A percentile compares a stretch with the other conserved stretches of the same genome.
These are phyloP conservation scores for Leccinum pachyderme DNA, from an alignment of 1,284 basidiomycete species.

Conservation along the genomic window DNA sequence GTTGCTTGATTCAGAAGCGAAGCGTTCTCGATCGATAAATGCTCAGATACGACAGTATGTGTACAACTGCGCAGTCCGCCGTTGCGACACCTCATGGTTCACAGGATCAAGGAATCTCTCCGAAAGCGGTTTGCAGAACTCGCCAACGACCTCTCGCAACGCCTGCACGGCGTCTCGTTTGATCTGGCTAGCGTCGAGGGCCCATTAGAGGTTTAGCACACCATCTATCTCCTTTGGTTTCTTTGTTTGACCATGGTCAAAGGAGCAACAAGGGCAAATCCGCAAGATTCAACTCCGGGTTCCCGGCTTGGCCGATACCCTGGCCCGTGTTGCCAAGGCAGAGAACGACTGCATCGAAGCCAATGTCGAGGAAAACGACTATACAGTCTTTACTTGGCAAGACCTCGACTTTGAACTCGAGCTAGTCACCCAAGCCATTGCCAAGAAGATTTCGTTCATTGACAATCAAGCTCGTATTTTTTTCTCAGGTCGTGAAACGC, in stretches of 20 bases:
- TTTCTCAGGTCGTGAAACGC: background rate
- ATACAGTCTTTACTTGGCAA: constrained; percentile 88
- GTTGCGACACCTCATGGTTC: constrained; percentile 9
- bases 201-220: constrained; percentile 62
- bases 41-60: constrained; percentile 87
- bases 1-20: constrained; percentile 75
- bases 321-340: constrained; percentile 55
- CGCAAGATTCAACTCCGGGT: constrained; percentile 62
- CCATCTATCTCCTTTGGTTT: constrained; percentile 9
- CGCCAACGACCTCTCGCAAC: constrained; percentile 82
- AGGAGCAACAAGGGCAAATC: constrained; percentile 57
- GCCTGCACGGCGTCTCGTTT: constrained; percentile 68
- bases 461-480: constrained; percentile 79
- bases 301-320: constrained; percentile 55
- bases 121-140: constrained; percentile 82
- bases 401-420: constrained; percentile 91
- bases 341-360: constrained; percentile 84
- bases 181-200: constrained; percentile 79
- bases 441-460: constrained; percentile 91
- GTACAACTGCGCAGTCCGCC: background rate
- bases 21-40: constrained; percentile 82
- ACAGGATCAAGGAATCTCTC: constrained; percentile 85
- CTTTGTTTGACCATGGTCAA: constrained; percentile 20
- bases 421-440: constrained; percentile 76
- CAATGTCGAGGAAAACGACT: constrained; percentile 96